Conservation (phyloP, 2,329 filamentous ascomycete genomes). For the Penicillium brevicompactum region DNA sequence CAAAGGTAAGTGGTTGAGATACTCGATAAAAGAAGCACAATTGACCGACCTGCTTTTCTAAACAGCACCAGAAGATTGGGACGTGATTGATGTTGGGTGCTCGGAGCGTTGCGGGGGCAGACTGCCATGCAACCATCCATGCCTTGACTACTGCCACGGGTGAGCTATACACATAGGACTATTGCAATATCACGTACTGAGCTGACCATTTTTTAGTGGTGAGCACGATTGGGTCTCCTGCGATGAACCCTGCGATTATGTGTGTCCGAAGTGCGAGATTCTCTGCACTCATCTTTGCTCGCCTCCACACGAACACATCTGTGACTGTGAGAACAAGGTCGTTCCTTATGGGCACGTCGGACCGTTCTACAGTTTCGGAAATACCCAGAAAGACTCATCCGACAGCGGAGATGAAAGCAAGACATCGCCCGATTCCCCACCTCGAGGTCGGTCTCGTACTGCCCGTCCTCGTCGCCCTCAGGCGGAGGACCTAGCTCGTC, state of each 20-base stretch:
- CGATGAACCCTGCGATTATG: neutral
- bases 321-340: neutral
- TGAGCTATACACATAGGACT: constrained; percentile 24
- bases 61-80: constrained; percentile 49
- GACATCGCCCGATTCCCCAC: too few relatives aligned
- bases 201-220: neutral
- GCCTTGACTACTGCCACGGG: constrained; percentile 56
- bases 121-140: constrained; percentile 56
- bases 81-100: constrained; percentile 57
- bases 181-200: neutral
- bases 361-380: too few relatives aligned
- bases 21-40: neutral
- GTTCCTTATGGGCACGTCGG: neutral
- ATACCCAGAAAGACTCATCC: too few relatives aligned
- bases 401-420: too few relatives aligned
- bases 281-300: neutral
- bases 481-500: neutral
- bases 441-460: too few relatives aligned
- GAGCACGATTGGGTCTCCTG: constrained; percentile 4
- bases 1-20: constrained; percentile 32
- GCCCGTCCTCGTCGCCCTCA: neutral
- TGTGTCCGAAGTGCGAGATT: neutral
- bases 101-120: constrained; percentile 46
- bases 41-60: neutral
- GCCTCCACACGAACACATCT: neutral